Base-by-base conservation (phyloP, 2,329 filamentous ascomycete genomes). In the Beauveria sp. region DNA sequence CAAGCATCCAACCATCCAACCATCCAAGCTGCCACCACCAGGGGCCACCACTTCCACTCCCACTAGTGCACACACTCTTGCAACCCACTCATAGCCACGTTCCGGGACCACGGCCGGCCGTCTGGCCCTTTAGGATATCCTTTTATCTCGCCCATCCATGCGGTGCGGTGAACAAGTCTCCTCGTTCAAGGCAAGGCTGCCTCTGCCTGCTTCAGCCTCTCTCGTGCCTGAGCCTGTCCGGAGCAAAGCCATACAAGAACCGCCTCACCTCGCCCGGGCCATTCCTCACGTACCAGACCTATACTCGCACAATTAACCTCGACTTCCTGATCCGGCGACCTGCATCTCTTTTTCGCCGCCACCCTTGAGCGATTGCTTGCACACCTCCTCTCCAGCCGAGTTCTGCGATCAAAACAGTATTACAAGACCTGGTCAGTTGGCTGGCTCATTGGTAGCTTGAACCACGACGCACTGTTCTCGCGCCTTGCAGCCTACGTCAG, bases 71-170 rank as follows among this genome's bases (percentile, higher is more conserved):
- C 37, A 24, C 46, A n/a, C 46, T 50, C 22, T 22, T 58, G 34
- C 55, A 58, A 10, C 55, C 55, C 56, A 46, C 56, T 40, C 56
- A 22, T 34, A 59, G 56, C 59, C 59, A 61, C 44, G 59, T 61
- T 51, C 59, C 59, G 59, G 59, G 43, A 55, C 59, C 44, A 24
- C 56, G 59, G 59, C 34, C 44, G 44, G 57, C 30, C 52, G 43
- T 22, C 14, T 16, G 28, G 51, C 50, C 51, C 28, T 51, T 61
- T 61, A 12, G 34, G 44, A 61, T 50, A 50, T 51, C 52, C 52
- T 55, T 55, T 61, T 43, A 44, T 51, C 44, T 61, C 43, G 51
- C 44, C 50, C 51, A 26, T 51, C 18, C 52, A 44, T 44, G 43
- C 18, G 18, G 7, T 18, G 18, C 14, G 16, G 28, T 37, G 12